A percentile compares a stretch with the other conserved stretches of the same genome.
Conservation (phyloP, 1,284 basidiomycete species). For the Boletus semigastroideus region DNA sequence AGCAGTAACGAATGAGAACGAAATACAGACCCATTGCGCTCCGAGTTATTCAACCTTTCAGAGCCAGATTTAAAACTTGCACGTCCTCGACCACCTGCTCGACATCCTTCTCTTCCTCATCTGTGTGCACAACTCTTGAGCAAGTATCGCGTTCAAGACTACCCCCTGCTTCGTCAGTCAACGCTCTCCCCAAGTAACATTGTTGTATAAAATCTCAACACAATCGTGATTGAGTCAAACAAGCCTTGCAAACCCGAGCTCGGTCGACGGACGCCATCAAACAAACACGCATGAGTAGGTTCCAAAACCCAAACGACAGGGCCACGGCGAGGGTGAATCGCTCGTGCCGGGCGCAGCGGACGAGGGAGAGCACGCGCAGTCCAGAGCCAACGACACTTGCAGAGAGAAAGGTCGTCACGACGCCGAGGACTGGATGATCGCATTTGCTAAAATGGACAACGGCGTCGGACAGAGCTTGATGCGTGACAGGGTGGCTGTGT, state of each 20-base stretch:
- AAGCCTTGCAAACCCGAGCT: constrained; percentile 67
- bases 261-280: constrained; percentile 59
- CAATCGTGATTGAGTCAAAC: constrained; percentile 76
- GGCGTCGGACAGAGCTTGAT: too few relatives aligned
- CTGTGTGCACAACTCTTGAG: constrained; percentile 38
- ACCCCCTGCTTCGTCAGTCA: constrained; percentile 23
- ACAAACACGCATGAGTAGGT: constrained; percentile 65
- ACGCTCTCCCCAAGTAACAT: constrained; percentile 17
- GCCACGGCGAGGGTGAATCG: constrained; percentile 77
- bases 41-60: constrained; percentile 9
- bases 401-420: constrained; percentile 79
- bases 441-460: too few relatives aligned
- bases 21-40: background rate
- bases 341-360: constrained; percentile 67
- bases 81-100: constrained; percentile 28
- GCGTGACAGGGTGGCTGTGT: too few relatives aligned
- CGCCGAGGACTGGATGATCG: too few relatives aligned
- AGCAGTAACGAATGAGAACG: too few relatives aligned
- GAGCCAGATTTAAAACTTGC: background rate
- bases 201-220: constrained; percentile 42
- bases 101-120: constrained; percentile 29
- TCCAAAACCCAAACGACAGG: constrained; percentile 71
- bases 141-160: constrained; percentile 65
- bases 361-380: constrained; percentile 67
- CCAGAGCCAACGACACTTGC: constrained; percentile 68